A percentile compares a stretch with the other conserved stretches of the same genome.
phyloP scores from a whole-genome alignment of 2,329 filamentous ascomycete genomes.

The Leptosphaerulina australis region DNA sequence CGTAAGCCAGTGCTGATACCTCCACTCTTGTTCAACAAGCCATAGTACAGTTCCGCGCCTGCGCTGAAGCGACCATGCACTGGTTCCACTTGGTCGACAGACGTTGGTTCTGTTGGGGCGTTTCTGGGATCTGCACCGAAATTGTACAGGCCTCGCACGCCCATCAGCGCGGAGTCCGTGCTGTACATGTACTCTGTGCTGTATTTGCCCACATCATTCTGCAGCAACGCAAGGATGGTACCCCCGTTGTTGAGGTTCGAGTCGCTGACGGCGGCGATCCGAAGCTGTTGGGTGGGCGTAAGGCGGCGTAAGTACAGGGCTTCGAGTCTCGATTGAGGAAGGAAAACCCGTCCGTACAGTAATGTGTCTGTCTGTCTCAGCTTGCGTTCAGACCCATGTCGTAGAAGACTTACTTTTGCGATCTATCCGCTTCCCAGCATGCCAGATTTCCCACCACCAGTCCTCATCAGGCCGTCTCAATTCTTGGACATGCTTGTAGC shows the following conservation, averaged over 20 bases:
- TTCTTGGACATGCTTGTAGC: conserved; percentile 79
- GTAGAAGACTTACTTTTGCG: conserved; percentile 50
- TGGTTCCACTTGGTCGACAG: conserved; percentile 53
- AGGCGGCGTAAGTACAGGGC: conserved; percentile 81
- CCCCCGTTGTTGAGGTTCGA: conserved; percentile 74
- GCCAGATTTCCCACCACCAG: conserved; percentile 62
- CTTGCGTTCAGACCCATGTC: neutral
- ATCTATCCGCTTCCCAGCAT: conserved; percentile 57
- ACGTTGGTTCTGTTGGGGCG: conserved; percentile 31
- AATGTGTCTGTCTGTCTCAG: conserved; percentile 59
- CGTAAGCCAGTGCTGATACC: conserved; percentile 87
- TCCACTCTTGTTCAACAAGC: conserved; percentile 89
- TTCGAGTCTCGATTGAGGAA: conserved; percentile 84
- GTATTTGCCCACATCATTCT: conserved; percentile 86
- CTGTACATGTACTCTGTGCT: conserved; percentile 89
- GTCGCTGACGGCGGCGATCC: conserved; percentile 78
- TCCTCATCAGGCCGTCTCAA: conserved; percentile 60
- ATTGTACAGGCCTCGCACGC: conserved; percentile 89
- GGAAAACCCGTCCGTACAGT: conserved; percentile 78
- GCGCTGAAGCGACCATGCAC: conserved; percentile 85
- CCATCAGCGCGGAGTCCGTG: conserved; percentile 88
- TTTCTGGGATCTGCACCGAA: conserved; percentile 74
- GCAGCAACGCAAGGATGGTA: conserved; percentile 72
- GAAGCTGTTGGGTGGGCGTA: conserved; percentile 77
- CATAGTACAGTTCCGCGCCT: conserved; percentile 94